Evolutionary conservation across 2,329 filamentous ascomycete species (phyloP).

Genomic region (Penicillium sp.): DNA sequence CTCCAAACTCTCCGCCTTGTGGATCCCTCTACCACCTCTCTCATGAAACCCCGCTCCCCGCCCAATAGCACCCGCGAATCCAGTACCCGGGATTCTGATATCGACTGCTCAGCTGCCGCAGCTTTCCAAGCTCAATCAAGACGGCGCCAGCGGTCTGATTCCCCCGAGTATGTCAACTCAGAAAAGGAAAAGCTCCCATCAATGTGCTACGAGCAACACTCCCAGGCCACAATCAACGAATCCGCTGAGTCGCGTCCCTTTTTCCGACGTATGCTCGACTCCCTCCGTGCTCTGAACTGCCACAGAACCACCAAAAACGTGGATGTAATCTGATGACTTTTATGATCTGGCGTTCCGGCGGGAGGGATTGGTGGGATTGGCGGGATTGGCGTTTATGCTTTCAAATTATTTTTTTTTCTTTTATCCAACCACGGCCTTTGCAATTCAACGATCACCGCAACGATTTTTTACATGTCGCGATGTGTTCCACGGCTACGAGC

Average conservation of each 20-base stretch:
- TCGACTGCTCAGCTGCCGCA: slow-evolving; percentile 35
- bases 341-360: slow-evolving; percentile 14
- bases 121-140: slow-evolving; percentile 35
- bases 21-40: slow-evolving; percentile 34
- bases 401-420: not conserved
- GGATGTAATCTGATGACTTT: slow-evolving; percentile 15
- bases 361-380: slow-evolving; percentile 2
- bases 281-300: slow-evolving; percentile 21
- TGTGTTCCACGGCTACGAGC: slow-evolving; percentile 13
- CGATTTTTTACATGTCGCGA: slow-evolving; percentile 9
- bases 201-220: slow-evolving; percentile 31
- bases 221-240: slow-evolving; percentile 22
- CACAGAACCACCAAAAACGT: slow-evolving; percentile 17
- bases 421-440: not conserved
- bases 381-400: slow-evolving; percentile 4
- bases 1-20: slow-evolving; percentile 36
- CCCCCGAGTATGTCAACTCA: slow-evolving; percentile 21
- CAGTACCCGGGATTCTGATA: slow-evolving; percentile 25
- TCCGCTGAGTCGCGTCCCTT: slow-evolving; percentile 13
- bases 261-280: slow-evolving; percentile 21
- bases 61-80: slow-evolving; percentile 16
- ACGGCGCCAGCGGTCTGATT: slow-evolving; percentile 30
- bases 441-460: slow-evolving; percentile 13
- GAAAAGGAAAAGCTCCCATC: slow-evolving; percentile 30
- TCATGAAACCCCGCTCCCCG: slow-evolving; percentile 26